A percentile compares a stretch with the other conserved stretches of the same genome.
These are phyloP conservation scores for Neophaeococcomyces aloes DNA, from an alignment of 2,329 filamentous ascomycete species.

Conservation along the genomic window DNA sequence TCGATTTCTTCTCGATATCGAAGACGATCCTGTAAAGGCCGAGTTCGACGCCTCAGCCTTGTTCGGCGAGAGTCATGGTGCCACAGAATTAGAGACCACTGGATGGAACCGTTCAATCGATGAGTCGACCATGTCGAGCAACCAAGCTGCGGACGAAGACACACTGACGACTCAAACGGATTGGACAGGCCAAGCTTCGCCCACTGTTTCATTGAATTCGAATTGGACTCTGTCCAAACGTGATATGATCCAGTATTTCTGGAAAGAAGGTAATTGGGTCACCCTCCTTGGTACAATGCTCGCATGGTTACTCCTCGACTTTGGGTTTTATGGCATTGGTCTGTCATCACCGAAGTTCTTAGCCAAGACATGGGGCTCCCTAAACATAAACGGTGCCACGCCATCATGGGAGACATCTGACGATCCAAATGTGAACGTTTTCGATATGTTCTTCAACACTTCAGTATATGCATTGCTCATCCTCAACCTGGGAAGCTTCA, in stretches of 20 bases:
- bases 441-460: constrained; percentile 30
- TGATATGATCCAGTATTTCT: constrained; percentile 34
- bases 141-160: constrained; percentile 16
- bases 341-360: constrained; percentile 35
- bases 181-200: constrained; percentile 15
- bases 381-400: constrained; percentile 23
- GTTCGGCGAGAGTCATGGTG: constrained; percentile 36
- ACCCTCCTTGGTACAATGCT: constrained; percentile 37
- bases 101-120: constrained; percentile 20
- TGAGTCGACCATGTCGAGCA: constrained; percentile 19
- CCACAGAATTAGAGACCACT: constrained; percentile 11
- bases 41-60: constrained; percentile 50
- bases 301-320: constrained; percentile 46
- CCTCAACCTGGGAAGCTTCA: constrained; percentile 33
- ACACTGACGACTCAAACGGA: constrained; percentile 6
- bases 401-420: constrained; percentile 31
- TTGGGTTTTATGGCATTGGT: constrained; percentile 49
- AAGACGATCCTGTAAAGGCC: constrained; percentile 49
- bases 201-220: constrained; percentile 32
- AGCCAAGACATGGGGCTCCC: constrained; percentile 31
- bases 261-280: constrained; percentile 34
- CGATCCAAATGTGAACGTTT: constrained; percentile 32
- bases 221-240: constrained; percentile 29
- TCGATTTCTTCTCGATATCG: constrained; percentile 55
- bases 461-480: constrained; percentile 32